phyloP scores from a whole-genome alignment of 2,329 filamentous ascomycete species.

The Lasiodiplodia theobromae region DNA sequence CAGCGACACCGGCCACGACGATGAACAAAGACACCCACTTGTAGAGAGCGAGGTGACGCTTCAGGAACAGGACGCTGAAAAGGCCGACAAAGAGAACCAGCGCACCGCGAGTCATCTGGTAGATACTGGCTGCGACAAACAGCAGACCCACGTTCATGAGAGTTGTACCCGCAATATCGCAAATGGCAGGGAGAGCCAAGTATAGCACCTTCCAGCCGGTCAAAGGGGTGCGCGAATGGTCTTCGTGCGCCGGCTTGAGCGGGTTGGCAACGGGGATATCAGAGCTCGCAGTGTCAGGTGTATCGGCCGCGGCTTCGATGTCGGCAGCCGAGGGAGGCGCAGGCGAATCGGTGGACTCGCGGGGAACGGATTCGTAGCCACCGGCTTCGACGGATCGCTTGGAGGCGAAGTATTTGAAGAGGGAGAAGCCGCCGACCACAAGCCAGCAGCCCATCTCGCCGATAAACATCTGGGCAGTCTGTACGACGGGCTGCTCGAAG shows the following conservation, averaged over 20 bases:
- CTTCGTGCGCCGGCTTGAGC: constrained; percentile 53
- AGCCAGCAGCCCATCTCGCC: constrained; percentile 97
- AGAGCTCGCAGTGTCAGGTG: constrained; percentile 50
- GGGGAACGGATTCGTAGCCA: constrained; percentile 71
- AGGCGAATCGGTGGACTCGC: constrained; percentile 35
- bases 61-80: constrained; percentile 91
- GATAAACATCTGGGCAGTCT: constrained; percentile 97
- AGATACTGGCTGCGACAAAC: constrained; percentile 94
- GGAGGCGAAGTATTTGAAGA: constrained; percentile 67
- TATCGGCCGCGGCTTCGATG: constrained; percentile 55
- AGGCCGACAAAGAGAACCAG: constrained; percentile 94
- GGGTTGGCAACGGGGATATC: constrained; percentile 61
- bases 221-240: constrained; percentile 67
- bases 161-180: constrained; percentile 93
- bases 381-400: constrained; percentile 39
- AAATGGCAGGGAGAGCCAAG: constrained; percentile 85
- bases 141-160: constrained; percentile 96
- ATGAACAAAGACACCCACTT: constrained; percentile 91
- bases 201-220: constrained; percentile 75
- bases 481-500: constrained; percentile 95
- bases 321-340: constrained; percentile 52
- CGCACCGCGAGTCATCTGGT: constrained; percentile 97
- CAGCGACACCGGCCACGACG: constrained; percentile 84
- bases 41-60: constrained; percentile 79
- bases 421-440: constrained; percentile 74